A percentile compares a stretch with the other conserved stretches of the same genome.
phyloP scores from a whole-genome alignment of 768 basidiomycete genomes.

The Tulasnella sp. region DNA sequence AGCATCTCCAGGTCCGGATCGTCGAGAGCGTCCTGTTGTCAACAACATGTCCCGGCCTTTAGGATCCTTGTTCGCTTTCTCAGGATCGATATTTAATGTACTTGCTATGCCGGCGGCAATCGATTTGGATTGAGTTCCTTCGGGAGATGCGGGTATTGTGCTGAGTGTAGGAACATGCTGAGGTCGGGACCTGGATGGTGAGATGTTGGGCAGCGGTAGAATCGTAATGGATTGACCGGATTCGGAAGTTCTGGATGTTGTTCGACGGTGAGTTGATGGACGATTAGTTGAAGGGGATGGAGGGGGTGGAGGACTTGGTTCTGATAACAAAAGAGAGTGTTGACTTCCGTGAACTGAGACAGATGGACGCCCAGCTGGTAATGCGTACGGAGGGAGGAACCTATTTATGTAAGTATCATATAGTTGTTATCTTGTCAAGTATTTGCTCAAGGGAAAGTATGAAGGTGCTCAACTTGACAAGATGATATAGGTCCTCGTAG shows the following conservation, averaged over 20 bases:
- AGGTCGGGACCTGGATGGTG: neutral
- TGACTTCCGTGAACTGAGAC: neutral
- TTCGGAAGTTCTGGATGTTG: too few relatives aligned
- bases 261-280: too few relatives aligned
- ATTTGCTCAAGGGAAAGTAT: conserved; percentile 33
- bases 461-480: too few relatives aligned
- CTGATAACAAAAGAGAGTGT: too few relatives aligned
- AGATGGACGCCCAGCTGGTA: conserved; percentile 15
- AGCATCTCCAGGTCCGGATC: conserved; percentile 31
- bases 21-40: conserved; percentile 15
- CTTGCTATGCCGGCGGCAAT: neutral
- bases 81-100: neutral
- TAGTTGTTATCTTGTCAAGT: conserved; percentile 26
- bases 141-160: neutral
- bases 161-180: neutral
- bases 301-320: too few relatives aligned
- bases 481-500: conserved; percentile 22
- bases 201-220: too few relatives aligned
- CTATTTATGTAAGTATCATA: conserved; percentile 48
- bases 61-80: neutral
- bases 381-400: conserved; percentile 42
- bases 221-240: too few relatives aligned
- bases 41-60: neutral
- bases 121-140: neutral
- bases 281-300: too few relatives aligned